These are phyloP conservation scores for Teratosphaeria epicoccoides DNA, from an alignment of 2,329 filamentous ascomycete genomes.

Conservation along the genomic window DNA sequence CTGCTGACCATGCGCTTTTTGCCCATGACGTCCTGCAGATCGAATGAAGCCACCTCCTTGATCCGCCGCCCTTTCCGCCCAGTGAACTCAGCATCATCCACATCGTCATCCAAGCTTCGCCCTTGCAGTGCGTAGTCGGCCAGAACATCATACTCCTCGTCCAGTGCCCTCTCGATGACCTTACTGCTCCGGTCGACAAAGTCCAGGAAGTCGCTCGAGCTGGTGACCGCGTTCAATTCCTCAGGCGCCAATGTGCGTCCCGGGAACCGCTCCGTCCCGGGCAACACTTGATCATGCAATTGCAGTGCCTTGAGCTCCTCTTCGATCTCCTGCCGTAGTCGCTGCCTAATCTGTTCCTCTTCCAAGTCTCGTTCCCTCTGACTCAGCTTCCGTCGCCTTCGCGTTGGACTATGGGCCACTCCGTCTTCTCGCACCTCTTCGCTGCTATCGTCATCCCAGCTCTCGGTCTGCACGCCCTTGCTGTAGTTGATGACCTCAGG, in stretches of 20 bases:
- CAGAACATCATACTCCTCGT: constrained; percentile 92
- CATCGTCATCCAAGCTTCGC: constrained; percentile 65
- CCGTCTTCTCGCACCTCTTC: constrained; percentile 29
- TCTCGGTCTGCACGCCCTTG: constrained; percentile 83
- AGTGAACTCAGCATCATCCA: constrained; percentile 58
- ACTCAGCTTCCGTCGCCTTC: constrained; percentile 62
- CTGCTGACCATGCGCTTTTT: constrained; percentile 97
- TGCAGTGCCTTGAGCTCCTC: constrained; percentile 73
- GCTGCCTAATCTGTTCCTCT: constrained; percentile 80
- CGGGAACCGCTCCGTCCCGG: constrained; percentile 52
- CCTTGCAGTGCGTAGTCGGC: constrained; percentile 85
- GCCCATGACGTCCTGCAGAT: constrained; percentile 70
- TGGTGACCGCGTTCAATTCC: constrained; percentile 80
- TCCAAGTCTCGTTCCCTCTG: constrained; percentile 62
- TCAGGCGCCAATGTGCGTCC: constrained; percentile 69
- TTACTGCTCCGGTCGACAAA: constrained; percentile 95
- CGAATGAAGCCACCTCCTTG: constrained; percentile 86
- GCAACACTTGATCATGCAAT: constrained; percentile 34
- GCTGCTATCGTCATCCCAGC: constrained; percentile 49
- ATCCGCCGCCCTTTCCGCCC: constrained; percentile 64
- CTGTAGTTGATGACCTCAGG: constrained; percentile 88
- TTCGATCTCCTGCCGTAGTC: constrained; percentile 79
- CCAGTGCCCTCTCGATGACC: constrained; percentile 88
- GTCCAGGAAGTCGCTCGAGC: constrained; percentile 85
- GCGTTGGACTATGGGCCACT: constrained; percentile 40